Evolutionary conservation across 495 filamentous ascomycete species (phyloP).

Genomic region (Penicillium robsamsonii): DNA sequence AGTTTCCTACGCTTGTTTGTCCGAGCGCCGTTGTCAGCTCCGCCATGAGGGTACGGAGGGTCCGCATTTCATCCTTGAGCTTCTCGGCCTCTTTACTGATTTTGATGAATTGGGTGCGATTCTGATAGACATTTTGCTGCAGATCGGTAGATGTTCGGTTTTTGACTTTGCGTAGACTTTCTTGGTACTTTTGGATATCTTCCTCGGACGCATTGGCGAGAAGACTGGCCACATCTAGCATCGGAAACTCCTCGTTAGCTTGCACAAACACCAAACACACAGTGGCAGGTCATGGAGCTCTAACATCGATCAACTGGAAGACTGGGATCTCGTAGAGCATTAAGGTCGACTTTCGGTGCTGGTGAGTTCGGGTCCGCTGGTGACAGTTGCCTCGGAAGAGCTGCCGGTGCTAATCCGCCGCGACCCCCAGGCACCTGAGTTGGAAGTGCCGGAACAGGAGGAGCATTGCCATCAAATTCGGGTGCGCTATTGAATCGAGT

Average conservation of each 20-base stretch:
- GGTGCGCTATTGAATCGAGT: slow-evolving; percentile 80
- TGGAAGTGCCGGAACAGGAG: slow-evolving; percentile 63
- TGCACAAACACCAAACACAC: background rate
- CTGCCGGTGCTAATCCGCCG: slow-evolving; percentile 43
- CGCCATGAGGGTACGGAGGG: slow-evolving; percentile 80
- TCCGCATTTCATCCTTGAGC: slow-evolving; percentile 92
- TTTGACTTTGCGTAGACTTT: slow-evolving; percentile 71
- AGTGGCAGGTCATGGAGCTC: slow-evolving; percentile 12
- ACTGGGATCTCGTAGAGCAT: slow-evolving; percentile 75
- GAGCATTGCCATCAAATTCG: slow-evolving; percentile 62
- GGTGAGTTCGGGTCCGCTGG: slow-evolving; percentile 35
- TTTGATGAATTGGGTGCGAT: slow-evolving; percentile 97
- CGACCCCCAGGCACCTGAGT: slow-evolving; percentile 50
- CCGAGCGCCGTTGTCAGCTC: slow-evolving; percentile 80
- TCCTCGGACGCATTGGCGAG: slow-evolving; percentile 91
- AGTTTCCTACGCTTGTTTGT: slow-evolving; percentile 57
- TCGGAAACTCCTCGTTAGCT: slow-evolving; percentile 1
- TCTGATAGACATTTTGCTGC: slow-evolving; percentile 96
- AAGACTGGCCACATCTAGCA: slow-evolving; percentile 68
- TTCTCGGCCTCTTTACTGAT: slow-evolving; percentile 99
- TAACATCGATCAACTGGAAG: slow-evolving; percentile 64
- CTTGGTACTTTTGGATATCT: slow-evolving; percentile 83
- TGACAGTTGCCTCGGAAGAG: slow-evolving; percentile 48
- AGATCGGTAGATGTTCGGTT: slow-evolving; percentile 82
- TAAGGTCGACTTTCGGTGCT: slow-evolving; percentile 59